Base-by-base conservation (phyloP, 441 rosid genomes). In the Bocquillonia castaneifolia region DNA sequence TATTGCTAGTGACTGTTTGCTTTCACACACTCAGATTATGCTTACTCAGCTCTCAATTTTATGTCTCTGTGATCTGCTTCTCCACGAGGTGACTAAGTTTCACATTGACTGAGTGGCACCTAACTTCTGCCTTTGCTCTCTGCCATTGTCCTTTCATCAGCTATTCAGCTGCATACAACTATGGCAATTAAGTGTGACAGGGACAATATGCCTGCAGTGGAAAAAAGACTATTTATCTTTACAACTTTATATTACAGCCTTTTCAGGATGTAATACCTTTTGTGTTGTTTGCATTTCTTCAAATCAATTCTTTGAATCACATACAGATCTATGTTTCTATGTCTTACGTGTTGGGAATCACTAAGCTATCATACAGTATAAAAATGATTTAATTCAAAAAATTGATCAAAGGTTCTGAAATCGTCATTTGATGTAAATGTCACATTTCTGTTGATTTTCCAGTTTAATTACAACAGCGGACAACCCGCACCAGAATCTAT, bases 401-500 rank as follows among this genome's bases (percentile, higher is more conserved):
- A 37, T 28, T 39, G 62, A 53, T 22, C 15, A 26, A 10, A 31
- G 20, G 34, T 72, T 56, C 28, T 59, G 31, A 59, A 56, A 34
- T 5, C 0, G 1, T 34, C 55, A 18, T 32, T 54, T 78, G 44
- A 45, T 34, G 25, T 59, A 66, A 68, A 18, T 73, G 47, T 54
- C 58, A 26, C 59, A 63, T 58, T 50, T 63, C 47, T 42, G 22
- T 59, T 70, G 50, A 52, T 73, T 76, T 80, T 67, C 55, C 85
- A 88, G 96, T 94, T 94, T 77, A 94, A 92, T 63, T 90, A 88
- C 88, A 87, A 78, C 86, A 92, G 99, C 36, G 98, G 97, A 65
- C 98, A 92, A 78, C 96, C 94, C 59, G 98, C 98, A 34, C 99
- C 97, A 32, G 98, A 92, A 70, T 80, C 89, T 59, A 92, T 92